Base-by-base conservation (phyloP, 495 filamentous ascomycete genomes). In the Penicillium bialowiezense region DNA sequence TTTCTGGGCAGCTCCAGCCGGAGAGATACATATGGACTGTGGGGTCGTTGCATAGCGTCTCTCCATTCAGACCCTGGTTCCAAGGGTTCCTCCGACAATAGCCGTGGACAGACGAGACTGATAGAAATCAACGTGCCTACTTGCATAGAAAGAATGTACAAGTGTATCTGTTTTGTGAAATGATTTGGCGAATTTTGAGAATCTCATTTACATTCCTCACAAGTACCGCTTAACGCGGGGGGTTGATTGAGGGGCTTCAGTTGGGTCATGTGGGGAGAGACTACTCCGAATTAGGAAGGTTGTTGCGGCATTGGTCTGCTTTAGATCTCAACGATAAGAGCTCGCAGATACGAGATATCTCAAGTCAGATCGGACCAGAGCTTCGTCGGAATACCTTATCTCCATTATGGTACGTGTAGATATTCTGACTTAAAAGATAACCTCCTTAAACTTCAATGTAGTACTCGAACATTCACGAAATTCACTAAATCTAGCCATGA, bases 1-100 rank as follows among this genome's bases (percentile, higher is more conserved):
- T 19, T 20, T 49, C 33, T 45, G 41, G 60, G 60, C 52, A 63
- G 58, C 60, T 63, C 57, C 51, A 63, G 5, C 60, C 60, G 60
- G 48, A 33, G 19, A 42, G 9, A 29, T 34, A 38, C 23, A 26
- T 17, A 10, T 19, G 19, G n/a, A 33, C 33, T 13, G 13, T 29
- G n/a, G n/a, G 31, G 29, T 28, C 34, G 29, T 47, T 20, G 24
- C 49, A 56, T 45, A 7, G 21, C 24, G 15, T 38, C 33, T 28
- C 39, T 35, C 23, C n/a, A 28, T 13, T 14, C 29, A 18, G 10
- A 26, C 4, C 15, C n/a, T 36, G 19, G 13, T 6, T 21, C 23
- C 7, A 4, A 8, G n/a, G 3, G 19, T 26, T 15, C n/a, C 17
- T 7, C 44, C 44, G 15, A 17, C 26, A 43, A 41, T 51, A 44